Base-by-base conservation (phyloP, 495 filamentous ascomycete species). In the Podospora pseudocomata region DNA sequence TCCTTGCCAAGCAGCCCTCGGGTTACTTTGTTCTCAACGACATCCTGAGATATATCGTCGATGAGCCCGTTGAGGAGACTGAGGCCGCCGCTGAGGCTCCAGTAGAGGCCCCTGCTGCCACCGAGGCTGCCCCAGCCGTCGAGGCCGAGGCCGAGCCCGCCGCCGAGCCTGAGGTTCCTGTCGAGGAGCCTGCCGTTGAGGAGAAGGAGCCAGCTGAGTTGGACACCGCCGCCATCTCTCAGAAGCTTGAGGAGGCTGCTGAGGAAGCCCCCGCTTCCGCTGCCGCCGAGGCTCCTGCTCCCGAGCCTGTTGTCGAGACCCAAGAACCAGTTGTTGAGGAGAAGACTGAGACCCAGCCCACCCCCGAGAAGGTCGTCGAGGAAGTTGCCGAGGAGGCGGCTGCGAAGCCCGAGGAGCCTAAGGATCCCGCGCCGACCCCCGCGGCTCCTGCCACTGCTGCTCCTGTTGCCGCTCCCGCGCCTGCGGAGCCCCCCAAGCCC, bases 11-110 rank as follows among this genome's bases (percentile, higher is more conserved):
- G 78, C 95, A 99, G 81, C 92, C 92, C 30, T 97, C 94, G 58
- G 95, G 95, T 63, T 99, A 98, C 82, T 99, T 96, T 72, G 95
- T 99, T 3, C 86, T 98, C 68, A 99, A 99, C 76, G 95, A 99
- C 69, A 97, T 99, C 77, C 93, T 99, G 81, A 86, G 95, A 58
- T 98, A 93, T 80, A 86, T 99, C 67, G 86, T 88, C 53, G 94
- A 96, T 66, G 92, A 95, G 68, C 83, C 84, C 65, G 88, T 90
- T 65, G 84, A 89, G 65, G 83, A 83, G 60, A 72, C 79, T 7
- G 78, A 80, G 58, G 84, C 82, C 62, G 66, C 77, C 32, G 67
- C 65, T n/a, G 74, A 77, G 65, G 55, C 18, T 20, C n/a, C 23
- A 19, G 55, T 27, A 18, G 59, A 20, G 23, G 15, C 78, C 44